Evolutionary conservation across 176 grass and related monocot genomes (phyloP), one percentile per base, ranked within the genome.

Genomic region (Ananas comosus): DNA sequence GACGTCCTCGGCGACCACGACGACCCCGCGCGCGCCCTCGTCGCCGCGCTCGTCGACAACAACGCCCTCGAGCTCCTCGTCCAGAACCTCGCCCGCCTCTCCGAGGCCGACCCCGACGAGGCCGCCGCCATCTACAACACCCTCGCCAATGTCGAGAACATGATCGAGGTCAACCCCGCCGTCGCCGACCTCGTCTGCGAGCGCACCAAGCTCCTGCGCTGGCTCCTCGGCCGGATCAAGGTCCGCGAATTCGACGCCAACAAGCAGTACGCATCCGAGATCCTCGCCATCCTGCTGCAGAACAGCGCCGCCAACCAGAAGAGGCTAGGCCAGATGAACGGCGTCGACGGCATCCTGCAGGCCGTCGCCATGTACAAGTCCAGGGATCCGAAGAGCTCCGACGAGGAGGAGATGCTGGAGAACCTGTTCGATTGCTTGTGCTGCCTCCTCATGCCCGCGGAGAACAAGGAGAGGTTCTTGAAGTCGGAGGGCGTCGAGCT

Each of bases 391-490:
- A 97, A 85, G 79, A 92, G 76, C 51, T 79, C 82, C 0, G 89
- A 97, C 17, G 93, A 97, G 83, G 93, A 92, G 83, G 93, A 92
- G 82, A 89, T 97, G 93, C 80, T 97, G 27, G 93, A 92, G 76
- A 97, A 97, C 76, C 82, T 97, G 19, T 92, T 97, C 2, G 89
- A 97, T 65, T 97, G 86, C 53, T 81, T 92, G 52, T 97, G 93
- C 59, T 97, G 89, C 6, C 82, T 92, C 52, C 80, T 97, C 50
- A 97, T 97, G 89, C 89, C 86, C 1, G 13, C 87, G 19, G 89
- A 90, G 82, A 97, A 97, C 70, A 97, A 97, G 82, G 93, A 97
- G 79, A 87, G 85, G 63, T 97, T 97, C 64, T 79, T 97, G 81
- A 97, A 97, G 72, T 91, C 93, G 0, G 89, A 97, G 58, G 93